Conservation (phyloP, 805 yeast species). For the Kurtzmaniella fragi region DNA sequence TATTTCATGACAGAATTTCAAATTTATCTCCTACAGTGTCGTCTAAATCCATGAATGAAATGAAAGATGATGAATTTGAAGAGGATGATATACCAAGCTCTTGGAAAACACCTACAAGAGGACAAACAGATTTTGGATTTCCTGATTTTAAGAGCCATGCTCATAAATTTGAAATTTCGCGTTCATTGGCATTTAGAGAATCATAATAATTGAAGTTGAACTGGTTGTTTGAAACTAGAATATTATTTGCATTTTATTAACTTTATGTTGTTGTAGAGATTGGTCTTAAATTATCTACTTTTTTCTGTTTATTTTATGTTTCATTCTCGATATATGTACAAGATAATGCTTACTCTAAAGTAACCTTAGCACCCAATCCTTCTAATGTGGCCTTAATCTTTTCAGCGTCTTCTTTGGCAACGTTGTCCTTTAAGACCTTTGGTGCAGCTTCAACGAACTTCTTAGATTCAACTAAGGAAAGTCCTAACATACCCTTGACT, state of each 20-base stretch:
- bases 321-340: slow-evolving; percentile 9
- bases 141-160: too few species aligned
- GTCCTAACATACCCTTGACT: slow-evolving; percentile 84
- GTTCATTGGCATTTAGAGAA: too few species aligned
- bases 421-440: slow-evolving; percentile 89
- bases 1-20: slow-evolving; percentile 7
- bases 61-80: slow-evolving; percentile 9
- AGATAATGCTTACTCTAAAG: slow-evolving; percentile 47
- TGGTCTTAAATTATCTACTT: too few species aligned
- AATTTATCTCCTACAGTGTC: slow-evolving; percentile 11
- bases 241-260: too few species aligned
- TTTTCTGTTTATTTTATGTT: too few species aligned
- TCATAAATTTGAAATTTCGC: too few species aligned
- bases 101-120: neutral
- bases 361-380: slow-evolving; percentile 90
- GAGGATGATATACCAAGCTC: slow-evolving; percentile 6
- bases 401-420: slow-evolving; percentile 96
- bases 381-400: slow-evolving; percentile 91
- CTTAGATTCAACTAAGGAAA: slow-evolving; percentile 94
- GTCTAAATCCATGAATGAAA: slow-evolving; percentile 6
- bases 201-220: too few species aligned
- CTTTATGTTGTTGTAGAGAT: too few species aligned
- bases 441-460: slow-evolving; percentile 98
- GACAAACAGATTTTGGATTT: too few species aligned
- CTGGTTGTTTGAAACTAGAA: too few species aligned